phyloP scores from a whole-genome alignment of 2,329 filamentous ascomycete genomes.

The Neofusicoccum ribis region DNA sequence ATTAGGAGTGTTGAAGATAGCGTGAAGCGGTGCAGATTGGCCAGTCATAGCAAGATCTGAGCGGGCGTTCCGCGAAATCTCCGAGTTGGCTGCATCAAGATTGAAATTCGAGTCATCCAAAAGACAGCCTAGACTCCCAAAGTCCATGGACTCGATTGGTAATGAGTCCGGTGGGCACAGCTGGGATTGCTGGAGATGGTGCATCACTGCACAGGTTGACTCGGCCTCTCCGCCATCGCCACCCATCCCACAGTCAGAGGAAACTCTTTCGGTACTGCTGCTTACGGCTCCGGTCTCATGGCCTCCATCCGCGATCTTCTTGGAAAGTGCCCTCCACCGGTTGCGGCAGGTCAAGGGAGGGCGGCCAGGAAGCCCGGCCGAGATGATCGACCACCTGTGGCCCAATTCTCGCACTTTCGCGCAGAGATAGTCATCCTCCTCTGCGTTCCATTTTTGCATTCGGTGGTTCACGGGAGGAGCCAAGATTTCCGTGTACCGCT shows the following conservation, averaged over 20 bases:
- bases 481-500: neutral
- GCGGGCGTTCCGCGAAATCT: too few relatives aligned
- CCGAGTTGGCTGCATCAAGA: neutral
- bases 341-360: conserved; percentile 1
- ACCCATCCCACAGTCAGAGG: too few relatives aligned
- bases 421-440: neutral
- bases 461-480: neutral
- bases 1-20: too few relatives aligned
- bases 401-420: neutral
- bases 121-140: neutral
- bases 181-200: too few relatives aligned
- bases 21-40: too few relatives aligned
- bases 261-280: too few relatives aligned
- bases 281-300: too few relatives aligned
- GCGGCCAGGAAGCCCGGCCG: neutral
- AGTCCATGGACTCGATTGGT: too few relatives aligned
- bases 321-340: neutral
- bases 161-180: too few relatives aligned
- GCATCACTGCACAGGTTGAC: too few relatives aligned
- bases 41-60: too few relatives aligned
- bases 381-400: neutral
- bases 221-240: too few relatives aligned
- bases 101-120: neutral
- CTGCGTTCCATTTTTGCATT: neutral
- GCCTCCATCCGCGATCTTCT: neutral